Percentiles rank a stretch among this genome's conserved stretches.
Conservation (phyloP, 768 basidiomycete genomes). For the Epithele typhae region DNA sequence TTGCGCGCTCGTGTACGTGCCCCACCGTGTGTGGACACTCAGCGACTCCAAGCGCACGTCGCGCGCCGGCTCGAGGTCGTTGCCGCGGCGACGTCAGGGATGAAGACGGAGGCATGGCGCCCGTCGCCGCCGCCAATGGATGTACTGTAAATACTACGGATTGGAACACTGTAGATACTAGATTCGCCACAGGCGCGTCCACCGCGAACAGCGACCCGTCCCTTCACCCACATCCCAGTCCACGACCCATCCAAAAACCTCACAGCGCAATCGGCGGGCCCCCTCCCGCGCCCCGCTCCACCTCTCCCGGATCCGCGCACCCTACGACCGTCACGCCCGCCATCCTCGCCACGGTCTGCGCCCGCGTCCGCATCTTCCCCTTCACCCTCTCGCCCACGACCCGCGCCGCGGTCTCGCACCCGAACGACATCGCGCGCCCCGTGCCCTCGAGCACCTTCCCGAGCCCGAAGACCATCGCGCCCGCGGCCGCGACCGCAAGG, state of each 20-base stretch:
- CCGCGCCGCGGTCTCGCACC: not conserved
- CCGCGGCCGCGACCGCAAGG: conserved; percentile 1
- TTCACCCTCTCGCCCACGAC: not conserved
- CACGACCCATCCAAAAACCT: too few species aligned
- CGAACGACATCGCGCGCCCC: conserved; percentile 2
- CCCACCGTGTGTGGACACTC: not conserved
- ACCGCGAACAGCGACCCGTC: not conserved
- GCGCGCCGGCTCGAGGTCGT: too few species aligned
- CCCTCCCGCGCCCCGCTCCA: not conserved
- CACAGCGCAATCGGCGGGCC: not conserved
- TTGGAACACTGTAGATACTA: not conserved
- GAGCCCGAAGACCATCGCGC: conserved; percentile 4
- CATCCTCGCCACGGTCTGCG: not conserved
- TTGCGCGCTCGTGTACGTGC: not conserved
- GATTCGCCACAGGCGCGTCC: not conserved
- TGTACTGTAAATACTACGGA: not conserved
- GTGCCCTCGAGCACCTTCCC: conserved; percentile 8
- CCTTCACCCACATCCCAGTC: not conserved
- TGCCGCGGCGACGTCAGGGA: not conserved
- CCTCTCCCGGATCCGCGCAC: not conserved
- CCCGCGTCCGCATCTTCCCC: not conserved
- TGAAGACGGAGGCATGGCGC: not conserved
- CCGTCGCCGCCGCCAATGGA: not conserved
- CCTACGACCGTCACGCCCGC: not conserved
- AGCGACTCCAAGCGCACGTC: not conserved